Conservation (phyloP, 169 alveolate genomes). For the Cryptosporidium felis region DNA sequence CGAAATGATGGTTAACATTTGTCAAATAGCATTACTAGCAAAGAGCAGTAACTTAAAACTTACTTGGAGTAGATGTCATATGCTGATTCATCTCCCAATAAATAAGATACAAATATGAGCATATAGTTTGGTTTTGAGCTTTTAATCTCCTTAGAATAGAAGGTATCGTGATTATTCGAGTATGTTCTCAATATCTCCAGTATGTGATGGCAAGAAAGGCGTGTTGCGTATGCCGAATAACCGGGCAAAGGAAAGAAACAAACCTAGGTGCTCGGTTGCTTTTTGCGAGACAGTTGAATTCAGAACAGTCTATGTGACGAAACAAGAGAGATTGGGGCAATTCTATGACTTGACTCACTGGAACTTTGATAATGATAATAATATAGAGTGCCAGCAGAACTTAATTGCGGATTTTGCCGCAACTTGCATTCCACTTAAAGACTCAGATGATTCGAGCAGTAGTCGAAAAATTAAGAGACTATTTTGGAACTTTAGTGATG, state of each 20-base stretch:
- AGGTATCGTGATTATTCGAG: too few relatives aligned
- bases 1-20: too few relatives aligned
- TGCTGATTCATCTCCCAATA: too few relatives aligned
- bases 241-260: not conserved
- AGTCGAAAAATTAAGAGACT: slow-evolving; percentile 46
- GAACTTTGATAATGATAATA: slow-evolving; percentile 24
- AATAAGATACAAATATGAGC: too few relatives aligned
- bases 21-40: too few relatives aligned
- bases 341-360: slow-evolving; percentile 31
- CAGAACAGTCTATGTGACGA: slow-evolving; percentile 56
- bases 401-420: slow-evolving; percentile 62
- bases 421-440: slow-evolving; percentile 56
- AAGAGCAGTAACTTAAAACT: too few relatives aligned
- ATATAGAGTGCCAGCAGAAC: slow-evolving; percentile 25
- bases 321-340: slow-evolving; percentile 62
- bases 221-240: slow-evolving; percentile 4
- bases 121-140: too few relatives aligned
- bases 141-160: too few relatives aligned
- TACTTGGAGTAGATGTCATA: too few relatives aligned
- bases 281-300: slow-evolving; percentile 66
- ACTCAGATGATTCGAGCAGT: slow-evolving; percentile 28
- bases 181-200: slow-evolving; percentile 24
- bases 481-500: slow-evolving; percentile 40
- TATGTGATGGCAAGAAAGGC: slow-evolving; percentile 22
- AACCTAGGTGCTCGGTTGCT: slow-evolving; percentile 63